phyloP scores from a whole-genome alignment of 2,329 filamentous ascomycete species.

The Pseudonectria foliicola region DNA sequence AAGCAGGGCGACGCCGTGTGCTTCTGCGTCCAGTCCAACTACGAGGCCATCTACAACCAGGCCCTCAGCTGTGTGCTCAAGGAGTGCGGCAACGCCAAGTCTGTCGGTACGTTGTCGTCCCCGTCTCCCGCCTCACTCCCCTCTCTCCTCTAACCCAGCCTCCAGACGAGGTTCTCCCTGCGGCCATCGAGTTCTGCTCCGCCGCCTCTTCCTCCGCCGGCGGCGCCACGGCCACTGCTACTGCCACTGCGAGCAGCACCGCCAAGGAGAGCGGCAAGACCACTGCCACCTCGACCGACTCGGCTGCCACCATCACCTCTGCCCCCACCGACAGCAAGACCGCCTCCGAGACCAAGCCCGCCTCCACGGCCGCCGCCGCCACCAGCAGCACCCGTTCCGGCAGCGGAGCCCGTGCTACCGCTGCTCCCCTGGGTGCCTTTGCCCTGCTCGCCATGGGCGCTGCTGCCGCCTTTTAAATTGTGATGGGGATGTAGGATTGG shows the following conservation, averaged over 20 bases:
- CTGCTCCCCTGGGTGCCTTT: constrained; percentile 1
- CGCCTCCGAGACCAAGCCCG: not conserved
- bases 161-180: constrained; percentile 6
- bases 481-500: too few species aligned
- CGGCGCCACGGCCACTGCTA: not conserved
- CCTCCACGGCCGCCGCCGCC: not conserved
- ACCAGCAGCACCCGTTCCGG: not conserved
- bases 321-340: constrained; percentile 1
- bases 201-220: constrained; percentile 2
- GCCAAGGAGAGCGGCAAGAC: not conserved
- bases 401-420: not conserved
- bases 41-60: constrained; percentile 20
- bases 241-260: not conserved
- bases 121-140: not conserved
- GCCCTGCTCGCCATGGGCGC: constrained; percentile 4
- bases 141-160: not conserved
- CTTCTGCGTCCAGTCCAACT: constrained; percentile 21
- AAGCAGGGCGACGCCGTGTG: constrained; percentile 16
- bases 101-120: constrained; percentile 1
- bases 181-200: constrained; percentile 4
- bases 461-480: not conserved
- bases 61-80: constrained; percentile 22
- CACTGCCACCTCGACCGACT: not conserved
- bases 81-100: constrained; percentile 4
- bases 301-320: not conserved